These are phyloP conservation scores for Aspergillus novoparasiticus DNA, from an alignment of 2,329 filamentous ascomycete genomes.

Conservation along the genomic window DNA sequence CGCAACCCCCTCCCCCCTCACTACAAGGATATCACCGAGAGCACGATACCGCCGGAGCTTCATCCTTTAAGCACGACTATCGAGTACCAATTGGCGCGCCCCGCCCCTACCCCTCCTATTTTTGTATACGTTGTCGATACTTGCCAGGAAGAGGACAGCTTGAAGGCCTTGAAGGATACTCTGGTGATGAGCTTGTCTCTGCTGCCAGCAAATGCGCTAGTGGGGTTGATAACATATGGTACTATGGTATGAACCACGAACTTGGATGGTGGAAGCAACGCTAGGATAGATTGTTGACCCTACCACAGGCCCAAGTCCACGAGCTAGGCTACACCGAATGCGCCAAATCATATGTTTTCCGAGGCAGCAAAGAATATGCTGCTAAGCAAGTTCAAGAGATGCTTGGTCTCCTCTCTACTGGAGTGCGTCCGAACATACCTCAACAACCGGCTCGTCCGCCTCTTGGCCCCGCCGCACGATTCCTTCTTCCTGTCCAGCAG, in stretches of 20 bases:
- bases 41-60: slow-evolving; percentile 66
- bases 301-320: slow-evolving; percentile 79
- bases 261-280: slow-evolving; percentile 7
- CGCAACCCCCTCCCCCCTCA: slow-evolving; percentile 67
- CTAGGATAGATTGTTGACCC: slow-evolving; percentile 16
- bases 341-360: slow-evolving; percentile 97
- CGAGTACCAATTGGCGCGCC: slow-evolving; percentile 65
- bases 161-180: slow-evolving; percentile 68
- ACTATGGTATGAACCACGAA: slow-evolving; percentile 72
- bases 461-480: slow-evolving; percentile 80
- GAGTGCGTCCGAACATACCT: slow-evolving; percentile 71
- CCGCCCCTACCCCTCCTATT: slow-evolving; percentile 66
- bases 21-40: slow-evolving; percentile 70
- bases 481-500: slow-evolving; percentile 90
- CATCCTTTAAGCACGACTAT: slow-evolving; percentile 67
- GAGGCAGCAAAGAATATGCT: slow-evolving; percentile 96
- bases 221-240: slow-evolving; percentile 70
- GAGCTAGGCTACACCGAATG: slow-evolving; percentile 98
- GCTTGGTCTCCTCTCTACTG: slow-evolving; percentile 73
- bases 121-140: slow-evolving; percentile 71
- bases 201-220: slow-evolving; percentile 64
- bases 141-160: slow-evolving; percentile 68
- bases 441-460: slow-evolving; percentile 73
- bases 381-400: slow-evolving; percentile 99
- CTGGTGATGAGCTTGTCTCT: slow-evolving; percentile 68